phyloP scores from a whole-genome alignment of 2,329 filamentous ascomycete genomes.

The Plenodomus tracheiphilus region DNA sequence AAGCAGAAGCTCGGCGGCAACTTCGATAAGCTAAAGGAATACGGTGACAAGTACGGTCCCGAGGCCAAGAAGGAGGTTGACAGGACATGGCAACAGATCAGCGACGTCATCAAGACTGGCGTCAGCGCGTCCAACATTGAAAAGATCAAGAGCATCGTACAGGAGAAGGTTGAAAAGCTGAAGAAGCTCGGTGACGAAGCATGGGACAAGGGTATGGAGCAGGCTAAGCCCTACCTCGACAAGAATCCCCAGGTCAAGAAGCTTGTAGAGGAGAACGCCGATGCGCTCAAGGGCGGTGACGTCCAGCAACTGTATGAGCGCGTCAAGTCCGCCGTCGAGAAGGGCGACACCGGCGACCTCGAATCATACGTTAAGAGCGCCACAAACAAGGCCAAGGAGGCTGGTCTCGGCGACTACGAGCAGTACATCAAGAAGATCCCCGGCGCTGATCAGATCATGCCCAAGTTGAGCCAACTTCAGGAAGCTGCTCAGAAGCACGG shows the following conservation, averaged over 20 bases:
- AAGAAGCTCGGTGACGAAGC: conserved; percentile 70
- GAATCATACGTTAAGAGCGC: conserved; percentile 64
- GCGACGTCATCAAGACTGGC: conserved; percentile 65
- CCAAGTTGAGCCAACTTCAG: conserved; percentile 67
- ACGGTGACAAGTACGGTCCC: conserved; percentile 71
- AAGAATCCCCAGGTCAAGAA: conserved; percentile 78
- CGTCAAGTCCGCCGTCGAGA: conserved; percentile 63
- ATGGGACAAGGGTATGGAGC: conserved; percentile 71
- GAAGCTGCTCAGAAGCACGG: conserved; percentile 69
- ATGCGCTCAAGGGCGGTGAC: conserved; percentile 69
- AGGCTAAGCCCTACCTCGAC: conserved; percentile 72
- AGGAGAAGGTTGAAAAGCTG: conserved; percentile 71
- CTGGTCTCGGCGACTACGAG: conserved; percentile 56
- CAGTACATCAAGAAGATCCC: conserved; percentile 69
- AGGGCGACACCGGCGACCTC: conserved; percentile 62
- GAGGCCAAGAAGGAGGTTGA: conserved; percentile 78
- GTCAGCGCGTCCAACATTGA: conserved; percentile 59
- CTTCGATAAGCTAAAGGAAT: conserved; percentile 68
- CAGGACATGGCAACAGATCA: conserved; percentile 69
- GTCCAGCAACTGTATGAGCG: conserved; percentile 65
- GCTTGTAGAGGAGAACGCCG: conserved; percentile 70
- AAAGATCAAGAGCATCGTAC: conserved; percentile 62
- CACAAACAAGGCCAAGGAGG: conserved; percentile 62
- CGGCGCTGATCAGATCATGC: conserved; percentile 64
- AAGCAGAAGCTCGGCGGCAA: conserved; percentile 73